Evolutionary conservation across 768 basidiomycete genomes (phyloP).

Genomic region (Ramaria sp.): DNA sequence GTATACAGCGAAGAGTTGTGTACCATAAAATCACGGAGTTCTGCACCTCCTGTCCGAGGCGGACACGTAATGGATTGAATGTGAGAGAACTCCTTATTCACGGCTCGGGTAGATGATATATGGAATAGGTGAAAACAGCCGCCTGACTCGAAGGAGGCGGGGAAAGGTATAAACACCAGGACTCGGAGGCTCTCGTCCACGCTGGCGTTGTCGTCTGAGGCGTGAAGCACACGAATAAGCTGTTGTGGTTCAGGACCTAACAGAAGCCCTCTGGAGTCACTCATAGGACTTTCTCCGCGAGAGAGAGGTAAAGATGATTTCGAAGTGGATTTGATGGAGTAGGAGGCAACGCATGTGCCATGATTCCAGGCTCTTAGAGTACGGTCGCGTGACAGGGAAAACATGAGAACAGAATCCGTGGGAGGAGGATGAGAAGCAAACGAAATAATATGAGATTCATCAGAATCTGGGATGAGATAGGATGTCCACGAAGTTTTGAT

Average conservation of each 20-base stretch:
- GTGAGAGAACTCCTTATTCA: conserved; percentile 25
- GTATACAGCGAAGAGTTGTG: conserved; percentile 43
- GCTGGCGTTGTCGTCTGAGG: conserved; percentile 19
- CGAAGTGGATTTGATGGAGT: neutral
- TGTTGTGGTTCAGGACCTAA: conserved; percentile 52
- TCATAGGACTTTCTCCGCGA: conserved; percentile 11
- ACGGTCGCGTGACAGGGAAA: conserved; percentile 82
- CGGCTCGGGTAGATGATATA: conserved; percentile 12
- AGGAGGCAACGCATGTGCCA: conserved; percentile 8
- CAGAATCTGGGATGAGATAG: conserved; percentile 18
- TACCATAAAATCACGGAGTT: conserved; percentile 67
- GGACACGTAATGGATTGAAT: conserved; percentile 52
- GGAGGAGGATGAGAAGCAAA: conserved; percentile 66
- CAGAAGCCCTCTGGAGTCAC: conserved; percentile 25
- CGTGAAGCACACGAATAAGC: conserved; percentile 50
- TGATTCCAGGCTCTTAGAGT: conserved; percentile 76
- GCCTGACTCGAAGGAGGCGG: conserved; percentile 50
- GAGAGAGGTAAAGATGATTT: conserved; percentile 10
- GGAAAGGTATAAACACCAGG: conserved; percentile 63
- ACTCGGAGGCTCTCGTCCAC: conserved; percentile 47
- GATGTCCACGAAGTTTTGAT: conserved; percentile 8
- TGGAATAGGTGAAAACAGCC: conserved; percentile 70
- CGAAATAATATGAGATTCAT: conserved; percentile 54
- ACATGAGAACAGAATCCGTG: conserved; percentile 62
- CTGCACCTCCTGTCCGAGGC: conserved; percentile 47